phyloP scores from a whole-genome alignment of 1,284 basidiomycete species.

The Fomitopsis schrenkii region DNA sequence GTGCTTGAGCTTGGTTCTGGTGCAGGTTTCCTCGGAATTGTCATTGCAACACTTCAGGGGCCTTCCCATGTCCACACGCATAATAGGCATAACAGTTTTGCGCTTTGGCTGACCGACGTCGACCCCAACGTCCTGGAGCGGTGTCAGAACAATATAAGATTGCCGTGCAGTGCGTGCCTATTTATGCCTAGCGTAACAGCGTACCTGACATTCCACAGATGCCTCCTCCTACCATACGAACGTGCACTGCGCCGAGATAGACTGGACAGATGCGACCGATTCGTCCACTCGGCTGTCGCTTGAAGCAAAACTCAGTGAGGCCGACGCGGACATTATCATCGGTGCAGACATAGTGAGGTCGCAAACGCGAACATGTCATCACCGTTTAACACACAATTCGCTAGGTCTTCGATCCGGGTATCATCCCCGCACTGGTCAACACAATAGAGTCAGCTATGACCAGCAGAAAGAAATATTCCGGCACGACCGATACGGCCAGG shows the following conservation, averaged over 20 bases:
- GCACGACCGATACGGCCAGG: constrained; percentile 12
- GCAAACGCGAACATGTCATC: constrained; percentile 1
- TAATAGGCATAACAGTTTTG: not conserved
- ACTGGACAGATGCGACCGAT: constrained; percentile 62
- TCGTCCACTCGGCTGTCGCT: constrained; percentile 19
- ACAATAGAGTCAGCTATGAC: constrained; percentile 48
- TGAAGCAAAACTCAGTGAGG: constrained; percentile 34
- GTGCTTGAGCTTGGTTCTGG: constrained; percentile 74
- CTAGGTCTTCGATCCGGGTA: constrained; percentile 66
- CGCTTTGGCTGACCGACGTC: constrained; percentile 61
- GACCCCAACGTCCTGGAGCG: constrained; percentile 60
- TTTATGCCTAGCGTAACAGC: not conserved
- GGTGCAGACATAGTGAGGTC: constrained; percentile 64
- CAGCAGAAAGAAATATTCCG: constrained; percentile 7
- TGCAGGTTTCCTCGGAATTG: constrained; percentile 65
- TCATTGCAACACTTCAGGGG: constrained; percentile 48
- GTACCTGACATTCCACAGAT: constrained; percentile 34
- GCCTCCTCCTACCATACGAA: constrained; percentile 42
- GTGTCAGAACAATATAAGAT: constrained; percentile 51
- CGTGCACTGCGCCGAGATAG: constrained; percentile 42
- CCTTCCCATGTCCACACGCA: not conserved
- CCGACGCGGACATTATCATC: constrained; percentile 52
- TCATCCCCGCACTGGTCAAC: constrained; percentile 54
- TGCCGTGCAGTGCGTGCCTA: constrained; percentile 58
- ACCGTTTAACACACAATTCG: not conserved